Percentiles rank a stretch among this genome's conserved stretches.
phyloP scores from a whole-genome alignment of 306 rosid species.

The Abrus precatorius region DNA sequence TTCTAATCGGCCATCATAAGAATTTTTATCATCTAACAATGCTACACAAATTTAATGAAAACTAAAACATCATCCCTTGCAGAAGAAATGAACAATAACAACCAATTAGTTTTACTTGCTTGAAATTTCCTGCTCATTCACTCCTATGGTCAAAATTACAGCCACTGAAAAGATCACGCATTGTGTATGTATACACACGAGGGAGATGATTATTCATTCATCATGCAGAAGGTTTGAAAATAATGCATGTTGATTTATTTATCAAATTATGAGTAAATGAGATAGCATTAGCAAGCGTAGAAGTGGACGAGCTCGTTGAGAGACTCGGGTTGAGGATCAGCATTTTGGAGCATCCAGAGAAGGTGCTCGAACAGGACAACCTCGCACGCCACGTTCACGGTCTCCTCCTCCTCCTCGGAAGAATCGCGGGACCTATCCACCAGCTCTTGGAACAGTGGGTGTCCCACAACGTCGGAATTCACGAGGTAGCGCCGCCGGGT shows the following conservation, averaged over 20 bases:
- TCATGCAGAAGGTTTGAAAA: too few relatives aligned
- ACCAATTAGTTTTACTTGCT: too few relatives aligned
- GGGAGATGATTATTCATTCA: too few relatives aligned
- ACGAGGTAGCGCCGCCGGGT: slow-evolving; percentile 71
- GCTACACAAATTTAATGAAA: too few relatives aligned
- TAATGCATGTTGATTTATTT: not conserved
- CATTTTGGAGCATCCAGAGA: slow-evolving; percentile 85
- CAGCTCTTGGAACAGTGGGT: slow-evolving; percentile 74
- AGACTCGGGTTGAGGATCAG: slow-evolving; percentile 79
- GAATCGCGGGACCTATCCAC: slow-evolving; percentile 63
- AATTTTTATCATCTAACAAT: too few relatives aligned
- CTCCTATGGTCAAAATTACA: too few relatives aligned
- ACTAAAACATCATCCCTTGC: too few relatives aligned
- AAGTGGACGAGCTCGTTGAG: slow-evolving; percentile 76
- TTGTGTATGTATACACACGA: too few relatives aligned
- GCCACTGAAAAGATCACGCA: too few relatives aligned
- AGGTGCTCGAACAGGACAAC: slow-evolving; percentile 82
- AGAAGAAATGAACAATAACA: too few relatives aligned
- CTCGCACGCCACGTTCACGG: slow-evolving; percentile 70
- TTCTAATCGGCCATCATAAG: too few relatives aligned
- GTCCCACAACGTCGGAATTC: slow-evolving; percentile 58
- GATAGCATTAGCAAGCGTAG: slow-evolving; percentile 55
- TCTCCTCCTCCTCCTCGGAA: slow-evolving; percentile 35
- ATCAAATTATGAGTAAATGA: not conserved
- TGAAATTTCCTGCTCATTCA: too few relatives aligned